Evolutionary conservation across 768 basidiomycete species (phyloP).

Genomic region (Lactifluus volemus): DNA sequence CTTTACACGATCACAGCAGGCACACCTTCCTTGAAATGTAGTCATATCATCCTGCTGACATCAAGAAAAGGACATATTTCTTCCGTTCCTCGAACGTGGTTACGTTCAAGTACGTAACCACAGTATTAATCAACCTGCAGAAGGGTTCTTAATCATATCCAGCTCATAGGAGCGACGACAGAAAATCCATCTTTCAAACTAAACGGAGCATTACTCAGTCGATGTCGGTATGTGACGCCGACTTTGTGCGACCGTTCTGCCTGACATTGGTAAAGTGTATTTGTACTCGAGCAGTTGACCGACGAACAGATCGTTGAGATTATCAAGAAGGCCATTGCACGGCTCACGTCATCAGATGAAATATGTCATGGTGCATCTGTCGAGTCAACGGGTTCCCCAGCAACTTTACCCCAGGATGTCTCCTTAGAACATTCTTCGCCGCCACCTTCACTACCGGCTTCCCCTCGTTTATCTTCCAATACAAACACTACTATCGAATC

Average conservation of each 20-base stretch:
- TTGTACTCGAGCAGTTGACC: conserved; percentile 60
- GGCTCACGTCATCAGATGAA: conserved; percentile 17
- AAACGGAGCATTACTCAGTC: conserved; percentile 64
- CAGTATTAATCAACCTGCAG: neutral
- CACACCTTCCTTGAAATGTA: conserved; percentile 17
- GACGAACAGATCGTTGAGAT: conserved; percentile 56
- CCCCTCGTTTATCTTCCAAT: conserved; percentile 15
- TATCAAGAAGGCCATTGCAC: conserved; percentile 43
- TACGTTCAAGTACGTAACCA: conserved; percentile 46
- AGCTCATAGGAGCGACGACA: conserved; percentile 79
- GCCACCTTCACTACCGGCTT: conserved; percentile 3
- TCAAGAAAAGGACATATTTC: conserved; percentile 56
- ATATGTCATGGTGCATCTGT: neutral
- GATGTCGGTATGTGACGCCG: conserved; percentile 51
- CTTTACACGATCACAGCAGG: conserved; percentile 66
- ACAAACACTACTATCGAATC: conserved; percentile 1
- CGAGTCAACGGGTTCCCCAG: neutral
- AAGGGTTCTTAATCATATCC: neutral
- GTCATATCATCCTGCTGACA: conserved; percentile 15
- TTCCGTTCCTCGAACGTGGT: conserved; percentile 76
- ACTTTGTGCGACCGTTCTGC: neutral
- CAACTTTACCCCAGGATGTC: neutral
- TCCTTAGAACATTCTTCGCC: neutral
- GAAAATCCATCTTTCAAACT: conserved; percentile 87
- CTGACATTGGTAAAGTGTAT: conserved; percentile 42